Conservation (phyloP, 208 protist species). For the Leishmania tarentolae region DNA sequence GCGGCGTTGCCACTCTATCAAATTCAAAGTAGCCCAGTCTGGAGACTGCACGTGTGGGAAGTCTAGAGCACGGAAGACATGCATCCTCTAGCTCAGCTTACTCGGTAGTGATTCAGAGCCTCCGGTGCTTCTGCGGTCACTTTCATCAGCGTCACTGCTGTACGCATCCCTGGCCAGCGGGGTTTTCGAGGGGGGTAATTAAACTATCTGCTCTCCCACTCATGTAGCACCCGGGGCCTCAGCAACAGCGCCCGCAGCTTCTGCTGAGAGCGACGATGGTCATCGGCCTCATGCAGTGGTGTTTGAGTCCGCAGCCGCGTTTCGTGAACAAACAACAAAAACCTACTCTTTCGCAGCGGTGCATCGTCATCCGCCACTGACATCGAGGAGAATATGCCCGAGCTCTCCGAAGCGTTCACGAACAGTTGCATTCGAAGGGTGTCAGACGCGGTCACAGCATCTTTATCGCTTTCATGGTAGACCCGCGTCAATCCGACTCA, state of each 20-base stretch:
- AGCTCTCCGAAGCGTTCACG: background rate
- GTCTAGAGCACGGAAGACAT: slow-evolving; percentile 11
- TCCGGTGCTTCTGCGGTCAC: slow-evolving; percentile 1
- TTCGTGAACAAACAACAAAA: background rate
- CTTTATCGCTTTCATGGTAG: background rate
- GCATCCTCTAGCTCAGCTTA: slow-evolving; percentile 10
- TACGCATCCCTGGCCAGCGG: background rate
- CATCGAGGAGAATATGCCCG: background rate
- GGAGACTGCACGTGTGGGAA: slow-evolving; percentile 12
- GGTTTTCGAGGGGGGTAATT: background rate
- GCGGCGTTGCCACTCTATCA: background rate
- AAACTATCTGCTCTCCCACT: background rate
- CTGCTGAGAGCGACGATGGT: too few species aligned
- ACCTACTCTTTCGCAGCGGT: background rate
- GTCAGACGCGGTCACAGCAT: background rate
- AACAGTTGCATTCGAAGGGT: background rate
- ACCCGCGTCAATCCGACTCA: background rate
- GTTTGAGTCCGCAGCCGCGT: background rate
- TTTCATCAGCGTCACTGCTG: background rate
- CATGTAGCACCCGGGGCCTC: background rate
- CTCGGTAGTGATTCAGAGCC: background rate
- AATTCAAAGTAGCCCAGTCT: background rate
- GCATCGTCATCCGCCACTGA: background rate
- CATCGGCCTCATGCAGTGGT: background rate
- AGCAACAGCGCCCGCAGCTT: background rate